Evolutionary conservation across 805 yeast genomes (phyloP), one percentile per base, ranked within the genome.

Genomic region (Kodamaea kaohsiungensis): DNA sequence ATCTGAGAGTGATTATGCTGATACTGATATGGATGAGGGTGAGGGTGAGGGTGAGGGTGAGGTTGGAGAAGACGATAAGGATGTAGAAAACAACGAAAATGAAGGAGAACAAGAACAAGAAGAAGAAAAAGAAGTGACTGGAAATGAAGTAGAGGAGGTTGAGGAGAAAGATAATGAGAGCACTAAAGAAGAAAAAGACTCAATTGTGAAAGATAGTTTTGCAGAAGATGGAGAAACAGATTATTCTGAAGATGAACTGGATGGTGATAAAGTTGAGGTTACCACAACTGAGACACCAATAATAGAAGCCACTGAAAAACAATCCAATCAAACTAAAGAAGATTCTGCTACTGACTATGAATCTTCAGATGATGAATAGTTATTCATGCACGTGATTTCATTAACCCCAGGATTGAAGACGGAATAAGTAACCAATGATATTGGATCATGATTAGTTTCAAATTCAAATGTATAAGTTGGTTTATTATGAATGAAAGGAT

Each of bases 61-160:
- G 8, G 57, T 43, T 0, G 49, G 51, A 16, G 51, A 15, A 16
- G 50, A 45, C 1, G 42, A 40, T 13, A 22, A 42, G 17, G 55
- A 54, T 27, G 55, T 37, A 6, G 58, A 57, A 27, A 56, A 49
- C 22, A 39, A 30, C n/a, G 47, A 47, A 47, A 6, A 39, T 9
- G 46, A 19, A 27, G n/a, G n/a, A n/a, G n/a, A n/a, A n/a, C n/a
- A n/a, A n/a, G n/a, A n/a, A n/a, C n/a, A n/a, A n/a, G n/a, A n/a
- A n/a, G n/a, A n/a, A n/a, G n/a, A n/a, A n/a, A n/a, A n/a, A n/a
- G n/a, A n/a, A n/a, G n/a, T n/a, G n/a, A n/a, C n/a, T n/a, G 33
- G 33, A 50, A 10, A 17, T 22, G 38, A 18, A 27, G 47, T 16
- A n/a, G 51, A 16, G 19, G 43, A 35, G 15, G 7, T 18, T 40